Base-by-base conservation (phyloP, 2,329 filamentous ascomycete genomes). In the Teratosphaeria zuluensis region DNA sequence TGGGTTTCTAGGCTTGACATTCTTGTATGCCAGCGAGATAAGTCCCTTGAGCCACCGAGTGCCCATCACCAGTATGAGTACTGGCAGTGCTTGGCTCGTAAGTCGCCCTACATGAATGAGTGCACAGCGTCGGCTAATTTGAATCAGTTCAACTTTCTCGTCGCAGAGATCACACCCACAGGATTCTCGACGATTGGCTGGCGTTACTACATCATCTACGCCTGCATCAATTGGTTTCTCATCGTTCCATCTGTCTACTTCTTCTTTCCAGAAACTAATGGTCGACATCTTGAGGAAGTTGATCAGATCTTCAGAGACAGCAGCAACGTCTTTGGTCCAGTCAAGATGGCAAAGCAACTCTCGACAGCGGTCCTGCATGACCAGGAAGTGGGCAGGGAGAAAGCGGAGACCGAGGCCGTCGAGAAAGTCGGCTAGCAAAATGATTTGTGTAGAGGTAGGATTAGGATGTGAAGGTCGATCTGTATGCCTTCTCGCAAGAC, bases 161-260 rank as follows among this genome's bases (percentile, higher is more conserved):
- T 62, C 12, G 59, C 57, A 16, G 58, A 59, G 32, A 60, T 67
- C 59, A 84, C 81, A 0, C 82, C 82, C 0, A 73, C 83, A 2
- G 75, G 80, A 2, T 81, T 84, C 62, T 72, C 78, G 59, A 81
- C 73, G 59, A 85, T 85, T 58, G 69, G 73, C 11, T 80, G 81
- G 71, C 75, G 81, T 65, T 84, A 82, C 0, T 84, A 85, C 68
- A 80, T 82, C 65, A 80, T 86, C 63, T 87, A 86, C 64, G 83
- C 83, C 11, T 55, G 53, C 31, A 64, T 64, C 71, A 35, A 35
- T 14, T 35, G 33, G 33, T 35, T 35, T 14, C 33, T 35, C 9
- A 35, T 35, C 14, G 33, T 35, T 2, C 33, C 81, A 0, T 56
- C 56, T 38, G 62, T 64, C 30, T 66, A 64, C 59, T 63, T 67